These are phyloP conservation scores for Psilocybe sp. DNA, from an alignment of 768 basidiomycete species.

Conservation along the genomic window DNA sequence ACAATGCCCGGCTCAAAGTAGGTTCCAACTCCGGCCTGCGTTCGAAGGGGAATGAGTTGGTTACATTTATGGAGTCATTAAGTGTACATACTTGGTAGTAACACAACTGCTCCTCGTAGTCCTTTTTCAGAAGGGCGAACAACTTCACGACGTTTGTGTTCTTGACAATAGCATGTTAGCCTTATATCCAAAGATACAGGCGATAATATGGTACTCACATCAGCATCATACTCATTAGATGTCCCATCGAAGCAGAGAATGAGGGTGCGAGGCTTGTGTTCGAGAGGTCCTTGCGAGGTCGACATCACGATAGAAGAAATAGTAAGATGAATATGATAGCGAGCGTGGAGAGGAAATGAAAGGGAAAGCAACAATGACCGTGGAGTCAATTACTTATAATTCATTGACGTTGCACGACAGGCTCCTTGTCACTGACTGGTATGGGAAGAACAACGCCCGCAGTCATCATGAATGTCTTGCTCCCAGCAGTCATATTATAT, in stretches of 20 bases:
- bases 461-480: no score
- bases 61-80: neutral
- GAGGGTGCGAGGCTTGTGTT: conserved; percentile 23
- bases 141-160: conserved; percentile 74
- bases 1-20: conserved; percentile 65
- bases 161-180: conserved; percentile 10
- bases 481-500: no score
- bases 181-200: neutral
- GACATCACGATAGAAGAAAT: neutral
- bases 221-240: conserved; percentile 43
- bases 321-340: neutral
- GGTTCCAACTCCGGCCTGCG: conserved; percentile 45
- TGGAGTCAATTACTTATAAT: neutral
- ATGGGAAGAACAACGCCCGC: no score
- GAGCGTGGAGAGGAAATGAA: conserved; percentile 2
- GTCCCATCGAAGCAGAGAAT: conserved; percentile 76
- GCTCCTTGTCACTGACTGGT: neutral
- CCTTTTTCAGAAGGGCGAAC: conserved; percentile 65
- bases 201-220: conserved; percentile 30
- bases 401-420: neutral
- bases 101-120: conserved; percentile 51
- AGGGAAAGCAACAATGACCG: neutral
- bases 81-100: conserved; percentile 65
- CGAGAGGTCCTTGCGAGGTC: neutral
- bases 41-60: neutral